A percentile compares a stretch with the other conserved stretches of the same genome.
Conservation (phyloP, 331 rosid genomes). For the Quercus phellos region DNA sequence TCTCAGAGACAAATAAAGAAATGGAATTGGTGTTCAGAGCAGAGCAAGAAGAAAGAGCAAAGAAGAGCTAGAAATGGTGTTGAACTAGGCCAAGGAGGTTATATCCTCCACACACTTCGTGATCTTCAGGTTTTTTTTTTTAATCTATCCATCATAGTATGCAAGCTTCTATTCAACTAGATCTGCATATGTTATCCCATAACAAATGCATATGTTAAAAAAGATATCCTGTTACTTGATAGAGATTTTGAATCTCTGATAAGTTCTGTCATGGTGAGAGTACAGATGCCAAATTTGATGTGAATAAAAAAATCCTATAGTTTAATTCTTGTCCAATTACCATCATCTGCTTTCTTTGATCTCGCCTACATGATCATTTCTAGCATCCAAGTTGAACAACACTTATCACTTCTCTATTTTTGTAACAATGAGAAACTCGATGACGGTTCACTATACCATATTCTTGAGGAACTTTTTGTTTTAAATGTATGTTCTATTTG, state of each 20-base stretch:
- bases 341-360: neutral
- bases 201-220: neutral
- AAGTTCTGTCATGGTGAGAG: neutral
- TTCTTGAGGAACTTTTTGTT: neutral
- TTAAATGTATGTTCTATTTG: conserved; percentile 7
- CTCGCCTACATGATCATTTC: neutral
- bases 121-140: conserved; percentile 55
- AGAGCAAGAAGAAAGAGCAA: conserved; percentile 32
- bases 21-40: conserved; percentile 56
- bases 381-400: neutral
- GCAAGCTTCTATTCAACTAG: neutral
- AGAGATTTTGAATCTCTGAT: neutral
- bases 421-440: neutral
- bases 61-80: conserved; percentile 48
- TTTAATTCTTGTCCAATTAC: neutral
- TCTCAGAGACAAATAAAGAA: neutral
- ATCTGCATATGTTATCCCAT: neutral
- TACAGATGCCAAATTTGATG: neutral
- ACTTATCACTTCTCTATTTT: neutral
- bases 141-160: neutral
- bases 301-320: neutral
- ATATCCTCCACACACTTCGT: conserved; percentile 50
- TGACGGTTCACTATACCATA: neutral
- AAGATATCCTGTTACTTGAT: neutral
- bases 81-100: conserved; percentile 53